Evolutionary conservation across 106 monocot species (phyloP).

Genomic region (Apostasia ramifera): DNA sequence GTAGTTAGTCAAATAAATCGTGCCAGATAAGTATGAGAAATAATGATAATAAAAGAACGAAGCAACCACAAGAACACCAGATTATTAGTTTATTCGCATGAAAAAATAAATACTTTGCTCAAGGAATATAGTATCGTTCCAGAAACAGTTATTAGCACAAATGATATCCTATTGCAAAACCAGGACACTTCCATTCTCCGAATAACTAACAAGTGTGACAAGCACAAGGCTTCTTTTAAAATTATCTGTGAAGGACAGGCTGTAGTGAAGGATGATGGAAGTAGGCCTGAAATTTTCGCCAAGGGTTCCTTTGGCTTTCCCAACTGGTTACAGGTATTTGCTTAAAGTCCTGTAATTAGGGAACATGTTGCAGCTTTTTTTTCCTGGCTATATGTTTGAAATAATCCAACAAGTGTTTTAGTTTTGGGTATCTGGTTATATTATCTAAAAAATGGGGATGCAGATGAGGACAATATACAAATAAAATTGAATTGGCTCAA

Average conservation of each 20-base stretch:
- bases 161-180: slow-evolving; percentile 52
- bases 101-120: slow-evolving; percentile 28
- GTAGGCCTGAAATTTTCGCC: slow-evolving; percentile 23
- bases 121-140: slow-evolving; percentile 34
- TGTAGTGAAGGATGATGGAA: slow-evolving; percentile 22
- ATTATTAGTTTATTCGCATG: too few species aligned
- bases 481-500: too few species aligned
- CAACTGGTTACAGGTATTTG: slow-evolving; percentile 48
- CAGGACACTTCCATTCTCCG: slow-evolving; percentile 30
- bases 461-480: too few species aligned
- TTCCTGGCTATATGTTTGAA: background rate
- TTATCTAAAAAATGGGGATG: too few species aligned
- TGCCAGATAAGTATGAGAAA: too few species aligned
- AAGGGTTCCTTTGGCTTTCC: slow-evolving; percentile 64
- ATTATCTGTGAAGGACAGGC: slow-evolving; percentile 46
- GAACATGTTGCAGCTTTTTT: too few species aligned
- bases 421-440: too few species aligned
- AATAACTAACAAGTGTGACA: slow-evolving; percentile 49
- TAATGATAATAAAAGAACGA: too few species aligned
- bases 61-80: too few species aligned
- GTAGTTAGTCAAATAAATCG: too few species aligned
- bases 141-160: slow-evolving; percentile 63
- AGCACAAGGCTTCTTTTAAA: slow-evolving; percentile 24
- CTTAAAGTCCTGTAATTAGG: background rate
- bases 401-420: too few species aligned